Evolutionary conservation across 805 yeast species (phyloP), one percentile per base, ranked within the genome.

Genomic region (Saccharomycopsis sp.): DNA sequence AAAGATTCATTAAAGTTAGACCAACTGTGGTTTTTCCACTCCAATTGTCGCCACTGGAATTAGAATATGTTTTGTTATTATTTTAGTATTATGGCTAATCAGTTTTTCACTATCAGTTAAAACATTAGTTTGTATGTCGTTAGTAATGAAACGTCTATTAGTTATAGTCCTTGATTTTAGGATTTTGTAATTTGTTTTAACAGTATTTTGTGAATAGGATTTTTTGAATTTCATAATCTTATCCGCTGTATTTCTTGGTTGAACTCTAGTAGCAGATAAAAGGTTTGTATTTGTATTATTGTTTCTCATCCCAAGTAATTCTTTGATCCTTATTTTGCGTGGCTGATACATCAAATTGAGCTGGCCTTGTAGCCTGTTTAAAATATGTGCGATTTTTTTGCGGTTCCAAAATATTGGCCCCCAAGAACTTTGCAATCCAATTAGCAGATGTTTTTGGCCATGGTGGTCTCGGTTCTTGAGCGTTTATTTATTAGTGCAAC

Each of bases 1-100:
- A 77, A 8, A 88, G 56, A 8, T 65, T 52, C 0, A 52, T 46
- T 31, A 92, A 61, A 0, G 88, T 76, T 27, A 73, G 55, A 4
- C 83, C 74, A 0, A 83, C 72, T 0, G 96, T 86, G 0, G 96
- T 87, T 55, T 92, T 92, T 5, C 98, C 98, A 58, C 96, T 0
- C 97, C 97, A 39, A 89, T 72, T 0, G 95, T 86, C 0, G 96
- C 87, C 3, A 88, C 74, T 1, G 97, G 89, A 1, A 86, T 72
- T 2, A 92, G 52, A 0, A 84, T 69, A 53, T 74, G 80, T 49
- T 77, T 78, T 10, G 30, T 21, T 12, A 31, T 37, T n/a, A n/a
- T n/a, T n/a, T n/a, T n/a, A n/a, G n/a, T n/a, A n/a, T n/a, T n/a
- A 23, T n/a, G n/a, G n/a, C n/a, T n/a, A n/a, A n/a, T n/a, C n/a